Evolutionary conservation across 2,329 filamentous ascomycete genomes (phyloP), one percentile per base, ranked within the genome.

Genomic region (Pseudogymnoascus sp.): DNA sequence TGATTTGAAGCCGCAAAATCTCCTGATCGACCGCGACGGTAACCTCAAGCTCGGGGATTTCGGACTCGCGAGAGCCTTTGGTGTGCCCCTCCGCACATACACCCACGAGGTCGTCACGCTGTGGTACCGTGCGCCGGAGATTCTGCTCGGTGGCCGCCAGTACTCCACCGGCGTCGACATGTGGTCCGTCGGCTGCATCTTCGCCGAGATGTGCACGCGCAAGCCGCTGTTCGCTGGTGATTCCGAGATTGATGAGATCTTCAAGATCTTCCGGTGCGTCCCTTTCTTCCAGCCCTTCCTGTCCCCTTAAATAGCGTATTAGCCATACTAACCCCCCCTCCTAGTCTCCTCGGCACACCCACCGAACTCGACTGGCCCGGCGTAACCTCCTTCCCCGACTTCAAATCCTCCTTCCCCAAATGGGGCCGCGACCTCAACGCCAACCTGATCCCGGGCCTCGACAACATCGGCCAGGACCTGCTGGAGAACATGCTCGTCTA

Each of bases 161-260:
- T 96, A 96, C 78, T 95, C 90, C 12, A 96, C 92, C 12, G 92
- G 92, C 64, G 91, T 96, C 45, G 92, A 96, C 73, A 96, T 96
- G 90, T 96, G 92, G 92, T 95, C 90, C 34, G 87, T 93, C 60
- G 92, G 92, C 66, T 95, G 91, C 76, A 96, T 96, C 76, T 96
- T 96, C 75, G 92, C 93, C 8, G 92, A 96, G 77, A 96, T 96
- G 93, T 96, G 91, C 77, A 96, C 92, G 1, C 86, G 91, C 71
- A 96, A 96, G 78, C 91, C 92, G 4, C 81, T 96, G 47, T 96
- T 96, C 80, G 91, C 92, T 11, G 92, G 92, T 64, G 92, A 96
- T 74, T 95, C 90, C 4, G 91, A 96, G 74, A 96, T 96, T 76
- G 91, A 96, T 72, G 91, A 96, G 77, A 96, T 96, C 73, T 96